Conservation (phyloP, 768 basidiomycete species). For the Lactarius evosmus region DNA sequence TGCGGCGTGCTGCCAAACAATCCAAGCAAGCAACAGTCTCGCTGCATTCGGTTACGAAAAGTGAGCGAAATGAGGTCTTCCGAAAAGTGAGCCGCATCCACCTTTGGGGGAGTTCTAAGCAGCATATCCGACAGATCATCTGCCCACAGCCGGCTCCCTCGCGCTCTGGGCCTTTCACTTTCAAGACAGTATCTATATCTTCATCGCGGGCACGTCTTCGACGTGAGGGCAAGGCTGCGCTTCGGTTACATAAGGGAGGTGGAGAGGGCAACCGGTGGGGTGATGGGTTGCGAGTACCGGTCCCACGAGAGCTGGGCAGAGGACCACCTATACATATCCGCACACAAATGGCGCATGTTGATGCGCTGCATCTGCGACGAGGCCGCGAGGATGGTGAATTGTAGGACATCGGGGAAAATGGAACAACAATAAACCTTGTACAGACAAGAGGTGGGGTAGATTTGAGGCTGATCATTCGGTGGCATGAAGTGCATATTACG, state of each 20-base stretch:
- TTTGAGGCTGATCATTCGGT: conserved; percentile 17
- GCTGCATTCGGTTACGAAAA: conserved; percentile 2
- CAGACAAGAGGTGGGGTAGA: conserved; percentile 15
- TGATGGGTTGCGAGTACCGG: conserved; percentile 34
- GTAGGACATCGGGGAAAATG: neutral
- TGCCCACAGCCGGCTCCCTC: conserved; percentile 40
- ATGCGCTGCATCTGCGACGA: conserved; percentile 38
- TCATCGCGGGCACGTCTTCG: conserved; percentile 18
- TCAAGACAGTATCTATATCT: conserved; percentile 5
- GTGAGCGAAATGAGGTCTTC: neutral
- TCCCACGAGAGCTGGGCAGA: conserved; percentile 34
- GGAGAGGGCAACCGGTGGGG: conserved; percentile 34
- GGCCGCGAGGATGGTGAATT: neutral
- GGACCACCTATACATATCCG: conserved; percentile 42
- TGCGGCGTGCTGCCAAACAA: conserved; percentile 7
- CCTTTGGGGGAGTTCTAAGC: conserved; percentile 43
- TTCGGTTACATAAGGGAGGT: conserved; percentile 32
- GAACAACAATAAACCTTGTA: conserved; percentile 10
- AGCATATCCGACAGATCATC: conserved; percentile 44
- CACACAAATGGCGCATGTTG: conserved; percentile 45
- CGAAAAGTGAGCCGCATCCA: conserved; percentile 28
- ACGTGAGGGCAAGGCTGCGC: neutral
- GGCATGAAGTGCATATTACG: conserved; percentile 15
- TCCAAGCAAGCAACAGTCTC: conserved; percentile 18
- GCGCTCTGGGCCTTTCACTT: neutral